These are phyloP conservation scores for Daucus carota DNA, from an alignment of 129 eudicot species.

Conservation along the genomic window DH1_v3.0 NC_030386.2:5275001-5275500, in stretches of 20 bases:
- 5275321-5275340: not conserved
- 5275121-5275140: slow-evolving; percentile 41
- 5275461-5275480: not conserved
- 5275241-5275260: slow-evolving; percentile 48
- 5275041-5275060: not conserved
- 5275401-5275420: not conserved
- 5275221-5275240: slow-evolving; percentile 99
- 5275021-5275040: not conserved
- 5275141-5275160: slow-evolving; percentile 98
- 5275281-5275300: slow-evolving; percentile 62
- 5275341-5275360: not conserved
- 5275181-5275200: slow-evolving; percentile 93
- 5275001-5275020: not conserved
- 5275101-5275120: slow-evolving; percentile 7
- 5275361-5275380: not conserved
- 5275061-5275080: not conserved
- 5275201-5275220: slow-evolving; percentile 99
- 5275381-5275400: not conserved
- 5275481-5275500: not conserved
- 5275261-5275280: slow-evolving; percentile 71
- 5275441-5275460: not conserved
- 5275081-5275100: not conserved
- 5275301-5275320: slow-evolving; percentile 1
- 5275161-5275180: slow-evolving; percentile 91
- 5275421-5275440: not conserved